Evolutionary conservation across 768 basidiomycete species (phyloP).

Genomic region (Suillus spraguei): DNA sequence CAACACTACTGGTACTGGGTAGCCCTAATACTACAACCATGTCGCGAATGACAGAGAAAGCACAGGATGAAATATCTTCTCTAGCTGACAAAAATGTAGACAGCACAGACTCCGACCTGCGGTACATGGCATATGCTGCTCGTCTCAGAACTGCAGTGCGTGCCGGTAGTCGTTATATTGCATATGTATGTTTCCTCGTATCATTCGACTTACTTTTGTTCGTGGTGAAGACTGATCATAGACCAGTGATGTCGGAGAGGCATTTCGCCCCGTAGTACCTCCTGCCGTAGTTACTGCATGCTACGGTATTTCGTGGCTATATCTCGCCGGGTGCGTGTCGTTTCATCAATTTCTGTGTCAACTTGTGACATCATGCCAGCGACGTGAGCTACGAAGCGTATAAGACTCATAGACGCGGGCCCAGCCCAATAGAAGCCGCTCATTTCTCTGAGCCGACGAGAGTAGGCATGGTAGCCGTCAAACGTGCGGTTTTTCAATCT

Average conservation of each 20-base stretch:
- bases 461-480: conserved; percentile 67
- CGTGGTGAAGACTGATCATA: conserved; percentile 33
- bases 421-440: conserved; percentile 64
- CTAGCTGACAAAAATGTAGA: conserved; percentile 68
- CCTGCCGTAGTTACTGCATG: conserved; percentile 73
- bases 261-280: conserved; percentile 77
- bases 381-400: conserved; percentile 84
- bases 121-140: conserved; percentile 78
- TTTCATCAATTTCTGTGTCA: background rate
- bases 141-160: conserved; percentile 76
- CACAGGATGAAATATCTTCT: conserved; percentile 51
- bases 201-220: background rate
- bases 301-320: conserved; percentile 83
- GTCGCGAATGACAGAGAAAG: conserved; percentile 27
- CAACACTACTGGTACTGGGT: no score
- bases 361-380: conserved; percentile 25
- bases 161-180: conserved; percentile 70
- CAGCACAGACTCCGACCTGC: conserved; percentile 66
- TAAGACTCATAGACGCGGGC: conserved; percentile 71
- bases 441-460: conserved; percentile 73
- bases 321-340: conserved; percentile 60
- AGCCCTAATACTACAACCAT: conserved; percentile 2
- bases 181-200: conserved; percentile 56
- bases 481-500: conserved; percentile 80
- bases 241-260: conserved; percentile 85